Percentiles rank a stretch among this genome's conserved stretches.
Conservation (phyloP, 2,329 filamentous ascomycete species). For the Monosporascus ibericus region DNA sequence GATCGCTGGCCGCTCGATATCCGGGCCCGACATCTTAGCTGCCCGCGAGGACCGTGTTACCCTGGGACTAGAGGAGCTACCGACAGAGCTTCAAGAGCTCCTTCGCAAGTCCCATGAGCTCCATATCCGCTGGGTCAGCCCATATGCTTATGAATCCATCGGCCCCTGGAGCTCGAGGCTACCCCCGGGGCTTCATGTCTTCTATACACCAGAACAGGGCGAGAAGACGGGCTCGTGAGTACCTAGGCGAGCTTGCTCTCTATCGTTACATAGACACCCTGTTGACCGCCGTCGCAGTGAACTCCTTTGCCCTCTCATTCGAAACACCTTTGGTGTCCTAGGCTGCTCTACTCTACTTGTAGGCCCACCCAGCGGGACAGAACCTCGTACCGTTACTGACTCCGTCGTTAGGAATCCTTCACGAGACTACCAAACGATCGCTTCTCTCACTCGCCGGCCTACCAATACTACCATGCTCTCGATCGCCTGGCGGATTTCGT, state of each 20-base stretch:
- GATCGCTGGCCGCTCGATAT: conserved; percentile 50
- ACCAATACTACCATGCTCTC: conserved; percentile 66
- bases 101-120: conserved; percentile 64
- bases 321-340: conserved; percentile 25
- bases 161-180: conserved; percentile 70
- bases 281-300: conserved; percentile 8
- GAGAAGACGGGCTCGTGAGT: conserved; percentile 17
- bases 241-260: no score
- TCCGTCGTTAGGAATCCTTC: conserved; percentile 56
- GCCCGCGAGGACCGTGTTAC: conserved; percentile 77
- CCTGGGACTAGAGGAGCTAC: conserved; percentile 66
- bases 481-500: conserved; percentile 50
- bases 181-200: conserved; percentile 76
- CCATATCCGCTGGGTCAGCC: conserved; percentile 72
- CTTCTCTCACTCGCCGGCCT: conserved; percentile 56
- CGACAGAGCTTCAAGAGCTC: conserved; percentile 55
- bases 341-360: conserved; percentile 29
- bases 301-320: conserved; percentile 25
- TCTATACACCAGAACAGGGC: conserved; percentile 56
- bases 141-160: conserved; percentile 48
- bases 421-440: conserved; percentile 48
- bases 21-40: conserved; percentile 52
- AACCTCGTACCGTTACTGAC: conserved; percentile 45
- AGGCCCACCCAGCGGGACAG: conserved; percentile 8
- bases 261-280: no score